Base-by-base conservation (phyloP, 1,139 yeast genomes). In the Wickerhamomyces sp. region DNA sequence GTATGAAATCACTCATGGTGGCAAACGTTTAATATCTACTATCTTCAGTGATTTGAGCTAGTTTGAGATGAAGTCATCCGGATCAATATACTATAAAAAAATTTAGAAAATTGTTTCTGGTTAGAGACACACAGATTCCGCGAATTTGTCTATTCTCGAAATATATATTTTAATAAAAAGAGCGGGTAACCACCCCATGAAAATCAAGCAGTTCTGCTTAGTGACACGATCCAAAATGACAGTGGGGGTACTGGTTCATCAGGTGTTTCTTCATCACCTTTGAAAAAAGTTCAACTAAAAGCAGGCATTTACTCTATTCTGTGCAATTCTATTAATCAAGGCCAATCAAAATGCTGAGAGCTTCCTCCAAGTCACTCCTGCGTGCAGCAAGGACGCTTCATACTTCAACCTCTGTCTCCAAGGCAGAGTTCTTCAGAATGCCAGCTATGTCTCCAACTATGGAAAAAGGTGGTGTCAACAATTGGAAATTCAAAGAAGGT, bases 381-480 rank as follows among this genome's bases (percentile, higher is more conserved):
- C 26, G 18, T 29, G 6, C 6, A 13, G 21, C 31, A 29, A 22
- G 5, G 21, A 4, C 25, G 26, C 21, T 18, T 10, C 56, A 52
- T 28, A 37, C 47, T 9, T 38, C 54, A 5, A 27, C 33, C 20
- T 36, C 38, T 11, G 23, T 36, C 31, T 48, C 43, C 32, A 58
- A 46, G 17, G 89, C 86, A 3, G 60, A 75, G 24, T 66, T 79
- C 37, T 86, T 84, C 61, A 77, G 69, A 37, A 91, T 91, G 97
- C 98, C 98, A 4, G 96, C 98, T 19, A 86, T 91, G 96, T 88
- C 96, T 7, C 98, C 98, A 26, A 91, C 98, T 16, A 91, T 91
- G 98, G 87, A 91, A 20, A 88, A 81, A 56, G 98, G 98, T 30
- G 96, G 96, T n/a, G 75, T 91, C 49, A 87, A 87, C n/a, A 70